phyloP scores from a whole-genome alignment of 2,329 filamentous ascomycete species.

The Lachnellula occidentalis region DNA sequence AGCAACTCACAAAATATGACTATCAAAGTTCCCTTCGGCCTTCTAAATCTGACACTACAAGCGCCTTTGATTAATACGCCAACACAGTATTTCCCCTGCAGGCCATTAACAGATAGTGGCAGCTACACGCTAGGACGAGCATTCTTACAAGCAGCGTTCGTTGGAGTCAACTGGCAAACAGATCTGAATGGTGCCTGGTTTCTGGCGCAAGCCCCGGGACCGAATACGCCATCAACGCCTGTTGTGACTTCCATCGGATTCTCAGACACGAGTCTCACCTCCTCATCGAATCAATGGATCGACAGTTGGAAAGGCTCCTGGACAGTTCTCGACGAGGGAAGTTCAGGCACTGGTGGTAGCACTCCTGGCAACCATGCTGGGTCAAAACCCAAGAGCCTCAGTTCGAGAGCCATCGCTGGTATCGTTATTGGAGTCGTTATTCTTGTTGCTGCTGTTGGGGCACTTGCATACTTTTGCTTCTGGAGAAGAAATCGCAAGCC shows the following conservation, averaged over 20 bases:
- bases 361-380: no score
- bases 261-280: constrained; percentile 5
- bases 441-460: no score
- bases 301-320: constrained; percentile 13
- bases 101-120: background rate
- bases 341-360: no score
- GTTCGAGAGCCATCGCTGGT: no score
- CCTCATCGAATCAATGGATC: constrained; percentile 7
- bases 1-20: constrained; percentile 28
- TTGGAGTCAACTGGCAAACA: constrained; percentile 27
- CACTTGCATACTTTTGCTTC: no score
- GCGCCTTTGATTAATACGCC: constrained; percentile 9
- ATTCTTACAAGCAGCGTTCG: constrained; percentile 35
- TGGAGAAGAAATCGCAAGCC: no score
- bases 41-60: constrained; percentile 14
- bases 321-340: constrained; percentile 1
- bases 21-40: constrained; percentile 15
- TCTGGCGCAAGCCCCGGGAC: constrained; percentile 28
- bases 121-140: constrained; percentile 28
- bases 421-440: no score
- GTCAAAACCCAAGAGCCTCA: no score
- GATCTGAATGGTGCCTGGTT: constrained; percentile 13
- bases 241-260: constrained; percentile 1
- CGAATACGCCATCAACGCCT: constrained; percentile 12
- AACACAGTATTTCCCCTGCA: constrained; percentile 13